Evolutionary conservation across 306 rosid species (phyloP).

Genomic region (Gleditsia sinensis): DNA sequence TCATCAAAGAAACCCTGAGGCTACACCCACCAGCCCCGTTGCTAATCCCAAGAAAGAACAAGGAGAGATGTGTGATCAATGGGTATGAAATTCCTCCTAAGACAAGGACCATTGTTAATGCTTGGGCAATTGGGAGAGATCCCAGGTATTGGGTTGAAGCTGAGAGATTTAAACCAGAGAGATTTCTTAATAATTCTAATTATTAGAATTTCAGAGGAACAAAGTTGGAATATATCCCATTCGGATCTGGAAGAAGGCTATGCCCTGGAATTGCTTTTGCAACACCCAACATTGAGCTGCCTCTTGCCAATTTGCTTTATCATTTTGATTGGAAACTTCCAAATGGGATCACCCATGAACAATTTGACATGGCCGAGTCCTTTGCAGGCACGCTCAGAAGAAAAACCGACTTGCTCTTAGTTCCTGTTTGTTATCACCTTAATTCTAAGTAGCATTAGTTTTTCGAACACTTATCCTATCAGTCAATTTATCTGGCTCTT

Average conservation of each 20-base stretch:
- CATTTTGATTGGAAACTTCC: conserved; percentile 43
- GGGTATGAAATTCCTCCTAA: conserved; percentile 27
- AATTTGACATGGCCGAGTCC: conserved; percentile 36
- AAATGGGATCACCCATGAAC: conserved; percentile 30
- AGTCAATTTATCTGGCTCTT: too few species aligned
- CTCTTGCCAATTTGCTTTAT: conserved; percentile 32
- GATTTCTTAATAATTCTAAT: background rate
- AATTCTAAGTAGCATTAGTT: too few species aligned
- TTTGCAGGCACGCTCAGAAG: background rate
- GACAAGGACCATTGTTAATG: background rate
- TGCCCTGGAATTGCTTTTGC: conserved; percentile 39
- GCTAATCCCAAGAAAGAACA: conserved; percentile 32
- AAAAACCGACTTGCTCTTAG: conserved; percentile 16
- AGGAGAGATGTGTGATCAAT: conserved; percentile 28
- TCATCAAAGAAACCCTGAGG: conserved; percentile 41
- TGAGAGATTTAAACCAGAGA: too few species aligned
- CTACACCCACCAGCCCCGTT: conserved; percentile 35
- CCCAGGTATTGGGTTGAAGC: too few species aligned
- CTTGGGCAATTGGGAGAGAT: too few species aligned
- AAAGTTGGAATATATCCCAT: conserved; percentile 28
- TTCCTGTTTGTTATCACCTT: too few species aligned
- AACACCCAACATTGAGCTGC: conserved; percentile 20
- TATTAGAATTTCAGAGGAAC: conserved; percentile 19
- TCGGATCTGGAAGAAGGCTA: conserved; percentile 33
- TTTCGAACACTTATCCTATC: too few species aligned